Base-by-base conservation (phyloP, 495 filamentous ascomycete genomes). In the Penicillium bovifimosum region DNA sequence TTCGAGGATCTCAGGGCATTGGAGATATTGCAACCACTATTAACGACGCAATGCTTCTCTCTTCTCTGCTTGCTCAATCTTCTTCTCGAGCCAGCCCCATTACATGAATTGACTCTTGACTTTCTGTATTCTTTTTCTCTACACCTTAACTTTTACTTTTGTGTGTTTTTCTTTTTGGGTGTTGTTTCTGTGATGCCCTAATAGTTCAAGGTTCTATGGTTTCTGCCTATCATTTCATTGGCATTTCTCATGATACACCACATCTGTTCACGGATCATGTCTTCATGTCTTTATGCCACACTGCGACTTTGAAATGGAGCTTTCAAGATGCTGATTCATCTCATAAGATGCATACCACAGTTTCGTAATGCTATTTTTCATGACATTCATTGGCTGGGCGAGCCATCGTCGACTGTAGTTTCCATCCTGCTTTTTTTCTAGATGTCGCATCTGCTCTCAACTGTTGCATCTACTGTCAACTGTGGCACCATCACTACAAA, bases 1-100 rank as follows among this genome's bases (percentile, higher is more conserved):
- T 55, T 29, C 40, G 29, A 17, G 41, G 43, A 61, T 53, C 34
- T 52, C 18, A 52, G 38, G 52, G 44, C 49, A 47, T 36, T 39
- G 27, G 45, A 52, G 41, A 32, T 35, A 18, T 41, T 50, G 48
- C 18, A 53, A 39, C 26, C 28, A 41, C 34, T 40, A 52, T 41
- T 26, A 48, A 46, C 35, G 34, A 58, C 41, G 31, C 41, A 28
- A 55, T 46, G 29, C 34, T 38, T 41, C 47, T 39, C 48, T 20
- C 41, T 18, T 31, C 33, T 32, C 40, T 55, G 32, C 16, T 43
- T 5, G 40, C 14, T 16, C 34, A 18, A 40, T 40, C 9, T 32
- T 20, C 13, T 41, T 41, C 11, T 50, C 24, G 2, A 9, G 41
- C 41, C 41, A n/a, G 26, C 14, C 36, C 36, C 13, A 39, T 11